Evolutionary conservation across 768 basidiomycete species (phyloP), one percentile per base, ranked within the genome.

Genomic region (Punctularia strigosozonata): DNA sequence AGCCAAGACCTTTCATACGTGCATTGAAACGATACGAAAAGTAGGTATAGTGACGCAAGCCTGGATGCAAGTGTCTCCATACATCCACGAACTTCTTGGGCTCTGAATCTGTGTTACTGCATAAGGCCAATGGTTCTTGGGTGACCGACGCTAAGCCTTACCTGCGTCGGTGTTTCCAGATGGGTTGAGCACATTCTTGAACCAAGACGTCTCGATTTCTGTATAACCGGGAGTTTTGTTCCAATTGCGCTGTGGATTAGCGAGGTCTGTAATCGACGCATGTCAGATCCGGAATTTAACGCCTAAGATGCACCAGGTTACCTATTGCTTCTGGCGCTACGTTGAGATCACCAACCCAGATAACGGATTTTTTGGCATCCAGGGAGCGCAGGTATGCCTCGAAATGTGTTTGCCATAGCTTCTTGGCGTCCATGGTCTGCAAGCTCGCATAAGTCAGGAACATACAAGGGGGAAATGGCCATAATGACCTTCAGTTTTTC

Each of bases 161-260:
- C 48, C 59, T 25, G 47, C 41, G 4, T 61, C 49, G 2, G 56
- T 42, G n/a, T 51, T 55, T 4, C 59, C 56, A 4, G 73, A 59
- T 5, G 79, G 65, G 35, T 71, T 59, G 0, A 92, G 65, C 32
- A 90, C 77, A 14, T 71, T 67, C 40, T 68, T 71, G 55, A 81
- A 90, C 1, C 80, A 75, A 4, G 75, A 69, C 7, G 81, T 87
- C 60, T 92, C 89, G 6, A 69, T 75, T 50, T 84, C 75, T 0
- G 88, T 91, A 53, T 87, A 86, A 1, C 88, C 88, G 2, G 88
- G 64, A 0, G 81, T 77, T 54, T 91, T 91, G 57, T 91, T 89
- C 85, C 85, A 89, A 50, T 89, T 88, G 36, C 64, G 47, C 40
- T 78, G 76, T 1, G 78, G 59, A 46, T 86, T 80, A 8, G 74